Evolutionary conservation across 257 asterid genomes (phyloP), one percentile per base, ranked within the genome.

Genomic region (Rhazya stricta): DNA sequence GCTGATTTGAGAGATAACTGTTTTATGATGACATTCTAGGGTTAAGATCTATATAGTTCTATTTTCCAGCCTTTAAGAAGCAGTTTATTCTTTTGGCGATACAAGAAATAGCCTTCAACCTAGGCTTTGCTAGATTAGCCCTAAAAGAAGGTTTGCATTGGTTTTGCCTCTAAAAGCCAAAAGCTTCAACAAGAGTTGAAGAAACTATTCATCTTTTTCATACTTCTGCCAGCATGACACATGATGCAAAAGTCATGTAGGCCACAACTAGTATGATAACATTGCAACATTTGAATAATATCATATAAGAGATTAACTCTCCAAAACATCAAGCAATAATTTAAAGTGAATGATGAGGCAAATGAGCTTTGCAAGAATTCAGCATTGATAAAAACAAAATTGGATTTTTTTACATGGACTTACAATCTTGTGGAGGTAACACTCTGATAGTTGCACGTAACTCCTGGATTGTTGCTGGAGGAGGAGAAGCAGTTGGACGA

Each of bases 401-500:
- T 37, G 30, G 2, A 42, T 70, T 58, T 74, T 58, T 74, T 60
- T 56, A 75, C 62, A 77, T 6, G 67, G 62, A 85, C 97, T 76
- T 86, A 92, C 99, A 88, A 76, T 89, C 97, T 89, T 88, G 94
- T 42, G 98, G 96, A 77, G 98, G 98, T 79, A 95, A 82, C 80
- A 95, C 96, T 84, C 94, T 84, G 86, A 95, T 83, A 56, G 96
- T 95, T 77, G 96, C 97, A 76, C 91, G 85, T 43, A 95, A 79
- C 91, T 92, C 99, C 79, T 84, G 96, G 84, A 88, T 82, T 67
- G 96, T 85, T 72, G 97, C 77, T 71, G 94, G 96, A 81, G 96
- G 99, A 76, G 96, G 91, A 77, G 99, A 88, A 74, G 98, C 96
- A 67, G 96, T 89, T 56, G 96, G 96, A 54, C 93, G 98, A 80